These are phyloP conservation scores for Diospyros kaki DNA, from an alignment of 148 eudicot species.

Conservation along the genomic window DNA sequence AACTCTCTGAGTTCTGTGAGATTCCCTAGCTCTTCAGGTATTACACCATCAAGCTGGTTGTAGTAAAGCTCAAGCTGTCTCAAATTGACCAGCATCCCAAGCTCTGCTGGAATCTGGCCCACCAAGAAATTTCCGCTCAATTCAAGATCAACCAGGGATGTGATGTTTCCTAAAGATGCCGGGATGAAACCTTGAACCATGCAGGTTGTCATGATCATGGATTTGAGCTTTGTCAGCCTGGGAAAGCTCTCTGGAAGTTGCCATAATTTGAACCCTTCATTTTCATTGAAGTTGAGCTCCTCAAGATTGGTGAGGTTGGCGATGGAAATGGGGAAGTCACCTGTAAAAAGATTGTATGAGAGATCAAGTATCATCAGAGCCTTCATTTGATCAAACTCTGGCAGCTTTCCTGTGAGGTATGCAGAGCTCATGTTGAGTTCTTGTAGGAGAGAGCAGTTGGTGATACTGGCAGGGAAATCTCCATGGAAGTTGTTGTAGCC, in stretches of 20 bases:
- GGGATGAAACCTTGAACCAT: slow-evolving; percentile 53
- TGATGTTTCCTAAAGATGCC: slow-evolving; percentile 60
- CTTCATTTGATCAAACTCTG: slow-evolving; percentile 53
- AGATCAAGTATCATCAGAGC: slow-evolving; percentile 53
- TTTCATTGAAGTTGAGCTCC: slow-evolving; percentile 59
- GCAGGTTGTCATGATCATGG: slow-evolving; percentile 56
- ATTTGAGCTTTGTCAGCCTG: slow-evolving; percentile 40
- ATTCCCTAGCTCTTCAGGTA: slow-evolving; percentile 78
- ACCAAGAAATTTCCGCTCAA: slow-evolving; percentile 55
- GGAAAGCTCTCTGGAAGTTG: slow-evolving; percentile 51
- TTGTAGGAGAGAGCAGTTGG: slow-evolving; percentile 55
- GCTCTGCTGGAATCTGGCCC: slow-evolving; percentile 56
- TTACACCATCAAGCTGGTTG: slow-evolving; percentile 53
- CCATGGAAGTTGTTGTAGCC: slow-evolving; percentile 48
- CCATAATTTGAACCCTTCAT: slow-evolving; percentile 47
- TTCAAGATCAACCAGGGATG: slow-evolving; percentile 78
- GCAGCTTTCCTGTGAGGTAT: slow-evolving; percentile 45
- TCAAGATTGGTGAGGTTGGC: slow-evolving; percentile 57
- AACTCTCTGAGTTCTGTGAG: slow-evolving; percentile 52
- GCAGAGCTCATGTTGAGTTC: slow-evolving; percentile 46
- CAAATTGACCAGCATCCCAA: slow-evolving; percentile 59
- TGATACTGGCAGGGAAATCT: slow-evolving; percentile 49
- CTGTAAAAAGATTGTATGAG: slow-evolving; percentile 48
- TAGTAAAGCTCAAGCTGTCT: slow-evolving; percentile 68
- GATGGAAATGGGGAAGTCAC: slow-evolving; percentile 69